phyloP scores from a whole-genome alignment of 2,329 filamentous ascomycete genomes.

The Diaporthe longicolla region DNA sequence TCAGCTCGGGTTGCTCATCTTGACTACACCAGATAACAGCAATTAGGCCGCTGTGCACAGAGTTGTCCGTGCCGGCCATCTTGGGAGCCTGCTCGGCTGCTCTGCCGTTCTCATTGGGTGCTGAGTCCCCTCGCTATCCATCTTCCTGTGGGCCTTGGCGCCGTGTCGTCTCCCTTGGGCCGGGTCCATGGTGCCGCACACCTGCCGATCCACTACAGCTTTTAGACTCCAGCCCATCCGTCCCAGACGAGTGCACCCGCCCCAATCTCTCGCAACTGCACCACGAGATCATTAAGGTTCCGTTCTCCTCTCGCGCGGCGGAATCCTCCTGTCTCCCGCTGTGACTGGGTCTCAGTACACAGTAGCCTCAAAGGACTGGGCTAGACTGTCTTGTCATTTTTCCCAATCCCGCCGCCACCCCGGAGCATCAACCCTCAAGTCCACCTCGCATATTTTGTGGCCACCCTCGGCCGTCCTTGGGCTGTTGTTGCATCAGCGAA shows the following conservation, averaged over 20 bases:
- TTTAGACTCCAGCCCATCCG: conserved; percentile 32
- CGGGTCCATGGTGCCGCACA: conserved; percentile 31
- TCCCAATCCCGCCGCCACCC: neutral
- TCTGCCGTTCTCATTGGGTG: neutral
- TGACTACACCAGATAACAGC: neutral
- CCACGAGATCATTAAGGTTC: conserved; percentile 22
- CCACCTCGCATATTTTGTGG: neutral
- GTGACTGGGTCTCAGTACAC: neutral
- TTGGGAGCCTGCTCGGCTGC: neutral
- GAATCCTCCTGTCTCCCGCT: conserved; percentile 23
- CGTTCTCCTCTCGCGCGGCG: conserved; percentile 27
- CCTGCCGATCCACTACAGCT: conserved; percentile 17
- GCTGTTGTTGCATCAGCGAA: neutral
- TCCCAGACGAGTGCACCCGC: conserved; percentile 6
- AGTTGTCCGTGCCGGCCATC: neutral
- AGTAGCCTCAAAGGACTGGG: neutral
- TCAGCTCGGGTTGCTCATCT: neutral
- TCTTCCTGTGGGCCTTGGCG: conserved; percentile 25
- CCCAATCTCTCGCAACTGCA: conserved; percentile 26
- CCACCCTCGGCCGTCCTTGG: neutral
- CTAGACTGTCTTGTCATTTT: conserved; percentile 4
- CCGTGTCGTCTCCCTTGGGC: conserved; percentile 33
- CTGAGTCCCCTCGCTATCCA: neutral
- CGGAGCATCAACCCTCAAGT: neutral
- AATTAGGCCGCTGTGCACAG: neutral